Percentiles rank a stretch among this genome's conserved stretches.
Evolutionary conservation across 441 rosid genomes (phyloP).

Genomic region (Eruca vesicaria): DNA sequence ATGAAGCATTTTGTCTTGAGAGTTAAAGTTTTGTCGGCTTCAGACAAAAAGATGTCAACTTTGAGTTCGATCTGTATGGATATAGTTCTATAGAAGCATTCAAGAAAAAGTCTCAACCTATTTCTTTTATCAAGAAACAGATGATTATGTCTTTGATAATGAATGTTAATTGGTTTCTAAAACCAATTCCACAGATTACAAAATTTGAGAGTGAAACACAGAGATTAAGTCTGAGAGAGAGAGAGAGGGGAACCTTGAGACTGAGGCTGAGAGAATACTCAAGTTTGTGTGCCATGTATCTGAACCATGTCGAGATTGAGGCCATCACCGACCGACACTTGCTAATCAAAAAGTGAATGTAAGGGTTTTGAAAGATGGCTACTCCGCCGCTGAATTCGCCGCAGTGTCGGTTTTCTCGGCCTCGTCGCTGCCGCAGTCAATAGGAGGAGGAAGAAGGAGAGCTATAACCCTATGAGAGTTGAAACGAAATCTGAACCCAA

Average conservation of each 20-base stretch:
- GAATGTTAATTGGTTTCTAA: background rate
- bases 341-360: background rate
- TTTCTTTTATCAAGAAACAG: background rate
- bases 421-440: conserved; percentile 27
- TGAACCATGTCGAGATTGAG: conserved; percentile 72
- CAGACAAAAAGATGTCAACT: background rate
- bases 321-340: conserved; percentile 43
- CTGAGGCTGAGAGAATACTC: conserved; percentile 65
- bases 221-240: background rate
- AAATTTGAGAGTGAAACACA: background rate
- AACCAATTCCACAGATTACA: background rate
- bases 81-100: background rate
- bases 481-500: conserved; percentile 19
- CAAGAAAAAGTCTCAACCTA: background rate
- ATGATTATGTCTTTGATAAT: background rate
- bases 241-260: conserved; percentile 71
- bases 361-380: background rate
- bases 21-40: conserved; percentile 4
- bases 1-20: background rate
- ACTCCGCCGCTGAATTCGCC: conserved; percentile 16
- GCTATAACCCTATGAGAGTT: conserved; percentile 18
- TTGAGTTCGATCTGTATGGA: conserved; percentile 4
- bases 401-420: conserved; percentile 20
- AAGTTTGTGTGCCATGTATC: conserved; percentile 64
- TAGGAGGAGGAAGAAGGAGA: background rate